phyloP scores from a whole-genome alignment of 306 rosid species.

The Crataegus laevigata region DNA sequence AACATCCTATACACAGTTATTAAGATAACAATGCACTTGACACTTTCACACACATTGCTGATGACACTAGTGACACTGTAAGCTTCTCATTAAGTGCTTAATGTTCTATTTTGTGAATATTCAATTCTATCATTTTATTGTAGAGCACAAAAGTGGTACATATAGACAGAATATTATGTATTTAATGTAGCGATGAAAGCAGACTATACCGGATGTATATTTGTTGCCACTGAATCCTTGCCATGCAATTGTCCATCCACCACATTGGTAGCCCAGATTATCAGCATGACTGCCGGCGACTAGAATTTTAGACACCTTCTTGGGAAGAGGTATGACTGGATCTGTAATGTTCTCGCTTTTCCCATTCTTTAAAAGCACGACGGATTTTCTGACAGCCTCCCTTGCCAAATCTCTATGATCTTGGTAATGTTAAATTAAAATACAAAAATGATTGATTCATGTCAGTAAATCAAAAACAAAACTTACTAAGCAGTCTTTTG shows the following conservation, averaged over 20 bases:
- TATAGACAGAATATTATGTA: background rate
- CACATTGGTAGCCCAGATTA: constrained; percentile 96
- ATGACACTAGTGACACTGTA: too few species aligned
- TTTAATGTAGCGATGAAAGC: constrained; percentile 10
- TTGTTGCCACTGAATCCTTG: constrained; percentile 83
- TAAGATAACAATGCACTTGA: too few species aligned
- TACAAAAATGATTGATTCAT: background rate
- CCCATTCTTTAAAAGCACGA: constrained; percentile 88
- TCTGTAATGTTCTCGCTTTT: constrained; percentile 48
- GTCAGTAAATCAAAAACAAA: background rate
- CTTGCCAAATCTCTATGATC: constrained; percentile 82
- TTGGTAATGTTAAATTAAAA: constrained; percentile 31
- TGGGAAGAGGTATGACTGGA: constrained; percentile 72
- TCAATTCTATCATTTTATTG: background rate
- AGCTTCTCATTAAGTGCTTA: background rate
- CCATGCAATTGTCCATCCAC: constrained; percentile 98
- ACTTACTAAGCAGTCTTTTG: background rate
- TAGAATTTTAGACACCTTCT: constrained; percentile 55
- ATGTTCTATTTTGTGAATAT: background rate
- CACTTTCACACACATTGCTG: too few species aligned
- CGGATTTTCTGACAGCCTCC: constrained; percentile 91
- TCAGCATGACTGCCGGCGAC: constrained; percentile 87
- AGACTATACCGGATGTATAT: constrained; percentile 61
- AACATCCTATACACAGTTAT: too few species aligned
- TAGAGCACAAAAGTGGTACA: background rate